Evolutionary conservation across 495 filamentous ascomycete genomes (phyloP).

Genomic region (Penicillium crystallinum): DNA sequence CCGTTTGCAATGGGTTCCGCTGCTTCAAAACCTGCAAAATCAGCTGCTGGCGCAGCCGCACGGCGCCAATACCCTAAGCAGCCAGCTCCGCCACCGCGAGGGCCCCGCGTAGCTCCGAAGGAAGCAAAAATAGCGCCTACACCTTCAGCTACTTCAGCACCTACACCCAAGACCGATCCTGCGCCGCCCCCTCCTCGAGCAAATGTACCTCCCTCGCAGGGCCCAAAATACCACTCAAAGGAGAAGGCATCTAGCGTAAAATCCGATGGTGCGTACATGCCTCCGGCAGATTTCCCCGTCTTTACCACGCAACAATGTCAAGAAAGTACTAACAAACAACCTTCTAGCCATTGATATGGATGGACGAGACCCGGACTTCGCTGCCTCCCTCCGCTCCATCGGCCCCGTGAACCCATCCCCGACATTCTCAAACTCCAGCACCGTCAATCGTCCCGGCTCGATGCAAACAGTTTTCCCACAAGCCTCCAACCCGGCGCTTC

Average conservation of each 20-base stretch:
- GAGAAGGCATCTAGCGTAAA: constrained; percentile 32
- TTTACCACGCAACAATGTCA: neutral
- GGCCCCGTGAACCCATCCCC: constrained; percentile 61
- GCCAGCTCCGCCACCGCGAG: constrained; percentile 30
- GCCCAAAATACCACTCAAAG: constrained; percentile 38
- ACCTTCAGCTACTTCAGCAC: constrained; percentile 14
- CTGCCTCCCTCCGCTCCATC: constrained; percentile 54
- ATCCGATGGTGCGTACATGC: constrained; percentile 26
- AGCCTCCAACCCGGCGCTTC: constrained; percentile 48
- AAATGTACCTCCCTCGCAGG: constrained; percentile 19
- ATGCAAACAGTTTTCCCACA: constrained; percentile 44
- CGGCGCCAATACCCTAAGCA: constrained; percentile 54
- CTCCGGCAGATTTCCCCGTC: neutral
- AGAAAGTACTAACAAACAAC: constrained; percentile 5
- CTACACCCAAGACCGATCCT: constrained; percentile 7
- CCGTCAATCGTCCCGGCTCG: constrained; percentile 28
- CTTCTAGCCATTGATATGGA: constrained; percentile 59
- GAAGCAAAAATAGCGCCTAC: constrained; percentile 11
- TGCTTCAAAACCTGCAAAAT: constrained; percentile 55
- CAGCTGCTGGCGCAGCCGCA: constrained; percentile 47
- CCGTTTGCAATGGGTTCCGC: constrained; percentile 52
- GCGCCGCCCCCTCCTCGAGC: constrained; percentile 25
- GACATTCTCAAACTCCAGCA: constrained; percentile 52
- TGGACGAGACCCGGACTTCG: constrained; percentile 59
- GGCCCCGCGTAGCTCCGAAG: constrained; percentile 16